Percentiles rank a stretch among this genome's conserved stretches.
These are phyloP conservation scores for Boletus pseudo-olivaceus DNA, from an alignment of 768 basidiomycete species.

Conservation along the genomic window DNA sequence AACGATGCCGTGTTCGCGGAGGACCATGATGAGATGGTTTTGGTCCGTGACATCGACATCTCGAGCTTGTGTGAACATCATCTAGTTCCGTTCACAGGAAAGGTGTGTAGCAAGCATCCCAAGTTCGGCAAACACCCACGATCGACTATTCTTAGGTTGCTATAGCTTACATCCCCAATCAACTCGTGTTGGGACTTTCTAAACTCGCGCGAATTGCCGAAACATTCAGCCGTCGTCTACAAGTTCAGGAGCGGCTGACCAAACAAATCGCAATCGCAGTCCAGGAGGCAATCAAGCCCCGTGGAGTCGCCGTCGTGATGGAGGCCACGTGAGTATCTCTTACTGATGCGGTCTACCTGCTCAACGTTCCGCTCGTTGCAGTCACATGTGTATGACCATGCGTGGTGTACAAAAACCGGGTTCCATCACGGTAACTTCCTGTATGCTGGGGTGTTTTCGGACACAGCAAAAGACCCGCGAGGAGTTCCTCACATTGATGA, in stretches of 20 bases:
- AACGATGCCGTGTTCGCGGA: slow-evolving; percentile 98
- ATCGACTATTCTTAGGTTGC: slow-evolving; percentile 62
- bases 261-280: slow-evolving; percentile 98
- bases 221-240: slow-evolving; percentile 91
- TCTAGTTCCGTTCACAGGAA: slow-evolving; percentile 95
- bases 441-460: slow-evolving; percentile 98
- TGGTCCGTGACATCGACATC: slow-evolving; percentile 95
- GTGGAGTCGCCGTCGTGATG: slow-evolving; percentile 99
- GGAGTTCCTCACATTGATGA: slow-evolving; percentile 90
- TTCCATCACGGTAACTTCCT: slow-evolving; percentile 89
- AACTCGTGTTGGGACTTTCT: slow-evolving; percentile 89
- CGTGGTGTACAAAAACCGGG: slow-evolving; percentile 99
- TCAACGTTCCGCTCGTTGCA: slow-evolving; percentile 30
- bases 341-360: slow-evolving; percentile 6
- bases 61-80: slow-evolving; percentile 99
- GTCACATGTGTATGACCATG: slow-evolving; percentile 99
- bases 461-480: slow-evolving; percentile 98
- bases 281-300: slow-evolving; percentile 95
- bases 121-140: slow-evolving; percentile 20
- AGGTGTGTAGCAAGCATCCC: slow-evolving; percentile 49
- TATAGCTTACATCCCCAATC: slow-evolving; percentile 96
- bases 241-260: slow-evolving; percentile 96
- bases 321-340: slow-evolving; percentile 81
- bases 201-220: slow-evolving; percentile 97
- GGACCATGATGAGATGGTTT: slow-evolving; percentile 99